Base-by-base conservation (phyloP, 208 protist genomes). In the Acanthamoeba lenticulata region DNA sequence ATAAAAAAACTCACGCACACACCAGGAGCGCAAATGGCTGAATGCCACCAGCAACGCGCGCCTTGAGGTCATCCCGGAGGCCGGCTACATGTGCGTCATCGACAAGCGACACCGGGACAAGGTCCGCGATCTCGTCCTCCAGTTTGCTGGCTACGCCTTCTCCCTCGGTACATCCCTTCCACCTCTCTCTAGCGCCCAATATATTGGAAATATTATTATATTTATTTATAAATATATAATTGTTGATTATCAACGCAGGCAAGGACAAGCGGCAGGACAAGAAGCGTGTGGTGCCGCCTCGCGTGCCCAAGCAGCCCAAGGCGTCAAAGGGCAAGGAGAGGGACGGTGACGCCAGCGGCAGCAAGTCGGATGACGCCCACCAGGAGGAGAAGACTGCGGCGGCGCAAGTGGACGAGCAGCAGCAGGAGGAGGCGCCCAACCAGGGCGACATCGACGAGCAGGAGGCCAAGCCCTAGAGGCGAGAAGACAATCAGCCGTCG, bases 11-110 rank as follows among this genome's bases (percentile, higher is more conserved):
- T 15, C 45, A 52, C 45, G 15, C 52, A 1, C 52, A n/a, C 52
- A 57, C 34, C 1, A 74, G 67, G 77, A 86, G 21, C 77, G 77
- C 32, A 86, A 86, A 57, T 86, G 77, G 77, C 44, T 86, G 29
- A 86, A 86, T 32, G 2, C 44, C 27, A 86, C 77, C 44, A 57
- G 42, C 77, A 86, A 86, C 44, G 77, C 44, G 5, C 77, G 77
- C 40, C 45, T 86, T 15, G 77, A 86, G 77, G 77, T 86, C 0
- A 86, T 86, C 45, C 77, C 77, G 13, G 77, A 86, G 3, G 77
- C 77, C 29, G 77, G 77, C n/a, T 86, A 86, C 77, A 86, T 86
- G 77, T 86, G 77, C 34, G 77, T 86, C 24, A 86, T 86, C 40
- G 77, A 86, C 45, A 86, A 47, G 44, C 38, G 77, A 38, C 77